Evolutionary conservation across 2,329 filamentous ascomycete genomes (phyloP), one percentile per base, ranked within the genome.

Genomic region (Exophiala sp.): DNA sequence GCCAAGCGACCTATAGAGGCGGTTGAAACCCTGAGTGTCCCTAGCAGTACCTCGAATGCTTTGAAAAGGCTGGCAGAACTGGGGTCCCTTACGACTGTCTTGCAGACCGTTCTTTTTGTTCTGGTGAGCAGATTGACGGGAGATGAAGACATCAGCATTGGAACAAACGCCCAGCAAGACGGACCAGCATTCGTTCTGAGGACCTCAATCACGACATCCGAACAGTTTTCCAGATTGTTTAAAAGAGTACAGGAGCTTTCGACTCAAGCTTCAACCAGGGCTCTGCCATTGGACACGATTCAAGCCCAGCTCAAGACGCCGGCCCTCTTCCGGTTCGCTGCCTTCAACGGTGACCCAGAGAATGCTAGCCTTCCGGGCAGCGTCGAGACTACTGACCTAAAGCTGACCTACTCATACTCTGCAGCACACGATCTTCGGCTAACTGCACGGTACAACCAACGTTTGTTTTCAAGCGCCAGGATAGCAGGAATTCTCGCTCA

Each of bases 131-230:
- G 72, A 52, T 61, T 74, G 56, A 74, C 71, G 11, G 72, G 72
- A 14, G 72, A 74, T 52, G 72, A 74, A 55, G 72, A 74, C 57
- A 73, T 74, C 52, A 69, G 70, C 27, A 63, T 74, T 47, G 72
- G 69, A 29, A 72, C 71, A 38, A 73, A 68, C 50, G 62, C 64
- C 10, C 65, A 62, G 8, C 67, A 69, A 37, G 69, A 72, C 57
- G 70, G 69, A 23, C 68, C 69, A 38, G 67, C 70, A 37, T 73
- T 73, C 52, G 70, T 74, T 48, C 58, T 74, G 13, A 65, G 71
- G 43, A 63, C 71, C 10, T 66, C 68, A 30, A 65, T 73, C 56
- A 63, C 67, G 16, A 53, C 65, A 2, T 64, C 65, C 19, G 70
- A 72, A 51, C 63, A 64, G 2, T 74, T 74, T 45, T 53, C 62